Conservation (phyloP, 345 rosid species). For the Murraya paniculata region DNA sequence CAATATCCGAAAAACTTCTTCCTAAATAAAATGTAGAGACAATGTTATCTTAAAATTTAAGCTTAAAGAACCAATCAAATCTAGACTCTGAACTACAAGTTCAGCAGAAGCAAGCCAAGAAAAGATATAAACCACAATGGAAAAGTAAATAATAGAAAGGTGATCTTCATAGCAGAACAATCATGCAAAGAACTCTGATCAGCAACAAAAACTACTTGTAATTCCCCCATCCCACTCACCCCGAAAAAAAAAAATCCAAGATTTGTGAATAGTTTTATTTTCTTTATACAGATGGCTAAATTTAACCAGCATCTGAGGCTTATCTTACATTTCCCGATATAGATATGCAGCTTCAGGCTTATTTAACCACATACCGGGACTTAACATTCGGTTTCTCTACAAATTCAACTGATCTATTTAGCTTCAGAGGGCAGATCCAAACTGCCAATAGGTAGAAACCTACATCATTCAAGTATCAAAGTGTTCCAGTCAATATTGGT, state of each 20-base stretch:
- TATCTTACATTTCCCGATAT: not conserved
- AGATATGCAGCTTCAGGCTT: not conserved
- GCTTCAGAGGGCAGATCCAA: not conserved
- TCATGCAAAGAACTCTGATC: not conserved
- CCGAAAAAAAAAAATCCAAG: not conserved
- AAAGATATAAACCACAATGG: not conserved
- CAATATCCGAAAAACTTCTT: not conserved
- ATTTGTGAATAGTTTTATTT: not conserved
- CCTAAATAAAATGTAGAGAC: not conserved
- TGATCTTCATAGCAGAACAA: slow-evolving; percentile 3
- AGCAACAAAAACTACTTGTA: slow-evolving; percentile 4
- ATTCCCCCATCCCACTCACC: not conserved
- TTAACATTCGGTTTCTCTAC: not conserved
- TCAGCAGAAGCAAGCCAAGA: not conserved
- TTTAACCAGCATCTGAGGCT: not conserved
- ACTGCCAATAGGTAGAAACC: not conserved
- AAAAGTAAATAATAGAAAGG: not conserved
- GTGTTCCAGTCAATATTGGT: not conserved
- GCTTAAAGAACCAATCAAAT: not conserved
- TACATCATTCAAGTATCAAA: not conserved
- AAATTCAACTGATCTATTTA: not conserved
- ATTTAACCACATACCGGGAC: not conserved
- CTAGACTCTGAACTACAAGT: not conserved
- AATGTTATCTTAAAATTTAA: not conserved
- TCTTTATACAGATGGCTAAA: not conserved